Base-by-base conservation (phyloP, 106 monocot species). In the Phalaenopsis aphrodite region DNA sequence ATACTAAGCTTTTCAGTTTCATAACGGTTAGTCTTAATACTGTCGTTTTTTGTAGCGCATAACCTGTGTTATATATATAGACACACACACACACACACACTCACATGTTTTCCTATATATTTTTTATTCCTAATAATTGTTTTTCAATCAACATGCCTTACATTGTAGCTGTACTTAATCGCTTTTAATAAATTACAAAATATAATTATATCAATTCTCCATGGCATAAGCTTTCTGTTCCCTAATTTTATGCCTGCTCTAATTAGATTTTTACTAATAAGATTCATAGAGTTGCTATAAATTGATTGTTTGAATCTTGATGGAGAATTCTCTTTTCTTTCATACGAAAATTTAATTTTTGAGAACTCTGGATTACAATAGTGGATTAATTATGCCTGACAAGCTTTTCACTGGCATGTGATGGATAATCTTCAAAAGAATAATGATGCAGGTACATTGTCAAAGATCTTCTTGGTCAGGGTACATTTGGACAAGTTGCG, bases 401-500 rank as follows among this genome's bases (percentile, higher is more conserved):
- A 74, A 42, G 42, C 38, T 43, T 74, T 38, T 71, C 7, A 30
- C 12, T 71, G 37, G 12, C 74, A 16, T 74, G 42, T 17, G 74
- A 42, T 43, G 42, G 41, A 43, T 43, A 74, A 74, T 43, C 42
- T 5, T 43, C 43, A 74, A 43, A 37, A 69, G 39, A 37, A 38
- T 69, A 69, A 74, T 81, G 14, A 24, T 74, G 83, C 65, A 99
- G 99, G 83, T 99, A 95, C 61, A 72, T 90, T 83, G 95, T 95
- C 78, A 95, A 95, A 84, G 95, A 99, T 67, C 79, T 93, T 42
- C 91, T 99, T 77, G 99, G 99, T 52, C 99, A 99, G 65, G 99
- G 99, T 39, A 99, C 99, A 24, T 99, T 99, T 82, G 99, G 93
- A 78, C 99, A 99, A 83, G 99, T 99, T 52, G 99, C 89, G 8